Conservation (phyloP, 495 filamentous ascomycete genomes). For the Annulohypoxylon maeteangense region DNA sequence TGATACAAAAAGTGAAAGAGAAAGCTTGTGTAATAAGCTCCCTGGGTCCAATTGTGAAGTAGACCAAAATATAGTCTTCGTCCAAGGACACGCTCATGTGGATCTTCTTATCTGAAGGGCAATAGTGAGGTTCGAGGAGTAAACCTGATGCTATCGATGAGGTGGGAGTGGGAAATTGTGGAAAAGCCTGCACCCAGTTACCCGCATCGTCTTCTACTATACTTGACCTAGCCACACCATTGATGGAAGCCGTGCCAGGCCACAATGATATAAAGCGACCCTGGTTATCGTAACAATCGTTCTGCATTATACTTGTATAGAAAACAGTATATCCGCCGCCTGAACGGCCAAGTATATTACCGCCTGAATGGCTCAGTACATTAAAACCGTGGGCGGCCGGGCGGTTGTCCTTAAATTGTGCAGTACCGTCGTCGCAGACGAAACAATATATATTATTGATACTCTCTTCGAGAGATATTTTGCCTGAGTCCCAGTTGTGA, state of each 20-base stretch:
- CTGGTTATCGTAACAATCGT: background rate
- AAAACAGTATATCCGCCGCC: background rate
- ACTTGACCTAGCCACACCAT: background rate
- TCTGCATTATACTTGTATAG: background rate
- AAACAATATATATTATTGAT: too few species aligned
- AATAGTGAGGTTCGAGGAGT: background rate
- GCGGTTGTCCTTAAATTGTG: too few species aligned
- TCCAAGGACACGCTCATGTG: background rate
- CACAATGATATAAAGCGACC: background rate
- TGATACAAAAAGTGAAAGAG: background rate
- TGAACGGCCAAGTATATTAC: background rate
- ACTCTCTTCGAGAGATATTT: too few species aligned
- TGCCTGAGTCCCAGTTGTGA: too few species aligned
- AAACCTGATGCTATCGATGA: background rate
- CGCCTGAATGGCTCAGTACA: too few species aligned
- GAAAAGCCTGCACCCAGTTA: background rate
- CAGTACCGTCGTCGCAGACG: too few species aligned
- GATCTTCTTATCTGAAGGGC: background rate
- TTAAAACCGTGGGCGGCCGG: too few species aligned
- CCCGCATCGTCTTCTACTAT: background rate
- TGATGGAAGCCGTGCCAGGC: background rate
- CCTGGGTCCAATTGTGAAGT: background rate
- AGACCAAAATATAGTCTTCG: background rate
- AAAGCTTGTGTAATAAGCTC: too few species aligned
- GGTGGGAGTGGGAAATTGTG: too few species aligned